Conservation (phyloP, 495 filamentous ascomycete genomes). For the Annulohypoxylon stygium region DNA sequence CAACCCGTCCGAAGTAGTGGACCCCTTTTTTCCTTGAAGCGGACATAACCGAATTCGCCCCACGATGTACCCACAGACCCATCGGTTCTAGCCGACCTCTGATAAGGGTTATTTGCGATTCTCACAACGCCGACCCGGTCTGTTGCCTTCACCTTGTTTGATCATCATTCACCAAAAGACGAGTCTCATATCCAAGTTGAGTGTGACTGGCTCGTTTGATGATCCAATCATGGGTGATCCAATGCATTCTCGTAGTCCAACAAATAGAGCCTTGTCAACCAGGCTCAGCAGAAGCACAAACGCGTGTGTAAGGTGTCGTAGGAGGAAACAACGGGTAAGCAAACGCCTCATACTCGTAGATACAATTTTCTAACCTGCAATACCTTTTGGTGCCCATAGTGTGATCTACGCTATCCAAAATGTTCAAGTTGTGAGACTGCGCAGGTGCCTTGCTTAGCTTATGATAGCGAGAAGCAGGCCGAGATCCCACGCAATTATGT, state of each 20-base stretch:
- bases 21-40: not conserved
- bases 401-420: constrained; percentile 46
- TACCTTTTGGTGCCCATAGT: constrained; percentile 17
- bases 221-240: constrained; percentile 30
- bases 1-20: constrained; percentile 3
- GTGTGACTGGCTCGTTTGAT: not conserved
- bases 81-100: constrained; percentile 4
- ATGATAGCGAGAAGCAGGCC: constrained; percentile 46
- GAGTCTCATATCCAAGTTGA: not conserved
- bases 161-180: constrained; percentile 3
- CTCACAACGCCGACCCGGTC: not conserved
- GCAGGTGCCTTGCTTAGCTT: constrained; percentile 45
- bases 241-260: constrained; percentile 28
- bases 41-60: constrained; percentile 3
- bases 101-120: constrained; percentile 1
- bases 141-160: not conserved
- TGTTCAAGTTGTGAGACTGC: constrained; percentile 48
- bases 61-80: not conserved
- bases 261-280: constrained; percentile 20
- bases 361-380: constrained; percentile 1
- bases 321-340: constrained; percentile 35
- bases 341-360: not conserved
- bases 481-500: constrained; percentile 50
- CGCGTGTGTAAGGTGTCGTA: constrained; percentile 31
- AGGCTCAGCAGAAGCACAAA: constrained; percentile 37